Percentiles rank a stretch among this genome's conserved stretches.
Evolutionary conservation across 495 filamentous ascomycete genomes (phyloP).

Genomic region (Penicillium arizonense): DNA sequence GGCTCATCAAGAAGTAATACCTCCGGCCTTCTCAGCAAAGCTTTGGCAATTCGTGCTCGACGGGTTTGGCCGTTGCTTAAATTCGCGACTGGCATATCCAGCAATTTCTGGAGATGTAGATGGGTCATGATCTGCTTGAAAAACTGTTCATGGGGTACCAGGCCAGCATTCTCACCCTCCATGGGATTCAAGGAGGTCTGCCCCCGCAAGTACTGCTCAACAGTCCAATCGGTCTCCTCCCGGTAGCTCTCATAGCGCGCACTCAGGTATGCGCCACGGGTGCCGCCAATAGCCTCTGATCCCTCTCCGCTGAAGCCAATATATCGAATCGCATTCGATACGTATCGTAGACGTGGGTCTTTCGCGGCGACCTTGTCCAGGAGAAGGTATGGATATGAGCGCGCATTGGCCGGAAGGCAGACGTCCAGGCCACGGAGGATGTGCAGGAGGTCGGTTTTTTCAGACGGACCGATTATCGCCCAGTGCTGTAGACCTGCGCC

Average conservation of each 20-base stretch:
- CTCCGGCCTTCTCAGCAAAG: slow-evolving; percentile 74
- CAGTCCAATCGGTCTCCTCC: slow-evolving; percentile 83
- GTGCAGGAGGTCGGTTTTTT: slow-evolving; percentile 74
- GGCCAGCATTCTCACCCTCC: slow-evolving; percentile 50
- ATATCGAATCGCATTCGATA: slow-evolving; percentile 69
- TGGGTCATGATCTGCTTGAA: slow-evolving; percentile 63
- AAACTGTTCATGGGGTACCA: slow-evolving; percentile 37
- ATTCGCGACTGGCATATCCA: slow-evolving; percentile 79
- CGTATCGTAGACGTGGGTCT: slow-evolving; percentile 53
- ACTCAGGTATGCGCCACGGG: slow-evolving; percentile 75
- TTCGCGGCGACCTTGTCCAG: slow-evolving; percentile 56
- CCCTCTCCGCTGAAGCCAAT: slow-evolving; percentile 73
- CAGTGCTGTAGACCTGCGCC: slow-evolving; percentile 52
- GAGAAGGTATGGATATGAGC: slow-evolving; percentile 73
- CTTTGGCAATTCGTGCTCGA: slow-evolving; percentile 82
- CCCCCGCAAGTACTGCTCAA: slow-evolving; percentile 73
- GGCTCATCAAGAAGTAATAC: slow-evolving; percentile 88
- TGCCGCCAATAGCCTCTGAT: slow-evolving; percentile 53
- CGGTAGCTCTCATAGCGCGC: slow-evolving; percentile 88
- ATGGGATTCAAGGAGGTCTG: slow-evolving; percentile 73
- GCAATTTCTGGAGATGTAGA: slow-evolving; percentile 60
- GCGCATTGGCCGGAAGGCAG: slow-evolving; percentile 67
- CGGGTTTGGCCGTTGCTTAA: slow-evolving; percentile 92
- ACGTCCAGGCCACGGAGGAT: slow-evolving; percentile 71
- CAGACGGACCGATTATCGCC: slow-evolving; percentile 70